These are phyloP conservation scores for Diaporthe amygdali DNA, from an alignment of 2,329 filamentous ascomycete species.

Conservation along the genomic window DNA sequence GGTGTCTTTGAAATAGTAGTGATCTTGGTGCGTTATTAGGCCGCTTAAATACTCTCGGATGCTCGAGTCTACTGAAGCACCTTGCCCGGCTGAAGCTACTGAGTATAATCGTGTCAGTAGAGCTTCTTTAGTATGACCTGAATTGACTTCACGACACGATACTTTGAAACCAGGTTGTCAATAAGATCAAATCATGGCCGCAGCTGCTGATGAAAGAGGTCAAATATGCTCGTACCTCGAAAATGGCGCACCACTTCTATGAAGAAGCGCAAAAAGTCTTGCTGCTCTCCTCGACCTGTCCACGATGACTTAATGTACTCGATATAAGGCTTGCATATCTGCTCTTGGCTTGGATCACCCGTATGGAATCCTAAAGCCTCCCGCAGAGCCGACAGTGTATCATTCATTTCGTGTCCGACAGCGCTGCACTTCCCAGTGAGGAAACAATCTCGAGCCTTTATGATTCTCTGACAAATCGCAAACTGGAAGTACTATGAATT, in stretches of 20 bases:
- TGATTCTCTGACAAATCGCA: neutral
- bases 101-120: fast-evolving
- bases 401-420: neutral
- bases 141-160: neutral
- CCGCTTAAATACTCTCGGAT: neutral
- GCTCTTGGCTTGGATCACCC: fast-evolving
- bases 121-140: neutral
- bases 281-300: neutral
- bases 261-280: neutral
- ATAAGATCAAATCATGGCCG: too few relatives aligned
- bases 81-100: neutral
- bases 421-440: neutral
- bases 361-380: neutral
- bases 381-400: neutral
- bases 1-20: neutral
- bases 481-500: neutral
- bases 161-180: too few relatives aligned
- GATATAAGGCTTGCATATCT: neutral
- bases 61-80: neutral
- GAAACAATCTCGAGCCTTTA: neutral
- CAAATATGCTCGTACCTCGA: neutral
- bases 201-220: too few relatives aligned
- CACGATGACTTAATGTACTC: neutral
- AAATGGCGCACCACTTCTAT: neutral
- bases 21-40: neutral